Evolutionary conservation across 176 grass and related monocot genomes (phyloP), one percentile per base, ranked within the genome.

Genomic region (Saccharum spontaneum): DNA sequence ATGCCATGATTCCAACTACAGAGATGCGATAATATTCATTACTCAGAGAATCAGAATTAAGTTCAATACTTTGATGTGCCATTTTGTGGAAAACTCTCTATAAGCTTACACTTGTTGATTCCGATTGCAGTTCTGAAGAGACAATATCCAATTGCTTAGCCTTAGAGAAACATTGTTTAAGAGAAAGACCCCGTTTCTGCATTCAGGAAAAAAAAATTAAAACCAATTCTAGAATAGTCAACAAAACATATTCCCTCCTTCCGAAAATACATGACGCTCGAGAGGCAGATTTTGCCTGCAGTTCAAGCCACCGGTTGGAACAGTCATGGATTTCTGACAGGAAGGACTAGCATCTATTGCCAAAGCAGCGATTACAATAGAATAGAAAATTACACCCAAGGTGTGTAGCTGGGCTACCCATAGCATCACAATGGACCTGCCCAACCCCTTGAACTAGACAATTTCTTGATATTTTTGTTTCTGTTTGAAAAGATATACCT

Each of bases 161-260:
- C 67, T 86, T 88, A 26, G 73, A 76, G 10, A 83, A 44, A 83
- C 63, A 80, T 50, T 76, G 82, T 76, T 79, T 88, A 49, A 76
- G 50, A 49, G 88, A 93, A 75, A 88, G 37, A 23, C 83, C 91
- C 63, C 34, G 59, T 86, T 85, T 85, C 88, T 88, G 85, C 70
- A 75, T 59, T 38, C 17, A 37, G 0, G 33, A 33, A 65, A 85
- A 83, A 24, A 74, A 64, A 50, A 40, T 88, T n/a, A 85, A 78
- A 62, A 24, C 62, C 66, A 60, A 8, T 60, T 60, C 22, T 23
- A 23, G 18, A 37, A 71, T 61, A 82, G 68, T 8, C 11, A 48
- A 55, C 5, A 69, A 37, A 34, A 74, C 7, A 73, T 23, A 23
- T 7, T 23, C 55, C 54, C 1, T 59, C 18, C 55, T 59, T 59